These are phyloP conservation scores for Euphrasia arctica DNA, from an alignment of 305 asterid species.

Conservation along the genomic window DNA sequence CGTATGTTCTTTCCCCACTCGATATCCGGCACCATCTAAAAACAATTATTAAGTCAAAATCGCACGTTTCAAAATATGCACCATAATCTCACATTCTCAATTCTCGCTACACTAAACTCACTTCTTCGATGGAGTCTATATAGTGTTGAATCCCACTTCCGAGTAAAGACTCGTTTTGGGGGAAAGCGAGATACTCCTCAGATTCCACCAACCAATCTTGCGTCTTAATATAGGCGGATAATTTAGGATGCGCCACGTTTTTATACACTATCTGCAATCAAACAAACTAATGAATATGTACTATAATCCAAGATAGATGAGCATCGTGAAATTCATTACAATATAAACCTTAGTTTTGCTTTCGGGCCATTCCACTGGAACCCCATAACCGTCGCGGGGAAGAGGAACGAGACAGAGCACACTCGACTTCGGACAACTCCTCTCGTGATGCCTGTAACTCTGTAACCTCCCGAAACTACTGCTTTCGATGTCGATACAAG, in stretches of 20 bases:
- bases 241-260: constrained; percentile 88
- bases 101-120: constrained; percentile 30
- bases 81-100: background rate
- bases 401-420: constrained; percentile 89
- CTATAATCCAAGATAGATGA: background rate
- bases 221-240: constrained; percentile 65
- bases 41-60: constrained; percentile 6
- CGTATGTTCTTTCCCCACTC: constrained; percentile 96
- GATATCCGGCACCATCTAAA: constrained; percentile 96
- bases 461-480: constrained; percentile 43
- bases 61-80: constrained; percentile 27
- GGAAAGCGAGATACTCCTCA: constrained; percentile 76
- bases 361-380: constrained; percentile 78
- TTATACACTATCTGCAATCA: constrained; percentile 61
- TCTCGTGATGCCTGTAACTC: constrained; percentile 77
- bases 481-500: constrained; percentile 85
- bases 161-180: constrained; percentile 46
- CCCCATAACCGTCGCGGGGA: constrained; percentile 71
- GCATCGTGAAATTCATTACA: background rate
- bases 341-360: constrained; percentile 70
- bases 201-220: constrained; percentile 76
- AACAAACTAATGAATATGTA: constrained; percentile 19
- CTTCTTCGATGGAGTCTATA: constrained; percentile 84
- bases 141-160: constrained; percentile 83
- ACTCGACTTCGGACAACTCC: constrained; percentile 76